A percentile compares a stretch with the other conserved stretches of the same genome.
phyloP scores from a whole-genome alignment of 2,329 filamentous ascomycete species.

The Harringtonia lauricola region DNA sequence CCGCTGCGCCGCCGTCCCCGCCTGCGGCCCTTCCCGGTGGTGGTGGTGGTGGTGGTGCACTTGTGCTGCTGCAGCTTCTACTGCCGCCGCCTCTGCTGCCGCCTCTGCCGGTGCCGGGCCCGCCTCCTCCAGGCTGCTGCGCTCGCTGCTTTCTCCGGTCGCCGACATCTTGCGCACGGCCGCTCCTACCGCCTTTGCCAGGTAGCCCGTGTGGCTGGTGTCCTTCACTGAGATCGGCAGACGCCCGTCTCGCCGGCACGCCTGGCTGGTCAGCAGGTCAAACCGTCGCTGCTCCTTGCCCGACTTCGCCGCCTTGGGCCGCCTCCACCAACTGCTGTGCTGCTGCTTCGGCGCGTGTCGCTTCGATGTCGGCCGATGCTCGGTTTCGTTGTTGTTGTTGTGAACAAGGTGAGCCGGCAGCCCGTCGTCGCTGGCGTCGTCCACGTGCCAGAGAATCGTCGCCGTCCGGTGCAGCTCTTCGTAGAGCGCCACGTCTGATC shows the following conservation, averaged over 20 bases:
- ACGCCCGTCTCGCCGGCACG: conserved; percentile 51
- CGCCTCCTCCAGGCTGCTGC: conserved; percentile 2
- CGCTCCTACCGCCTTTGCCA: conserved; percentile 61
- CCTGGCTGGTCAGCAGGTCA: conserved; percentile 11
- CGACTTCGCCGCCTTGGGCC: neutral
- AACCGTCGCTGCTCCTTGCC: neutral
- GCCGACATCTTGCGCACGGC: conserved; percentile 46
- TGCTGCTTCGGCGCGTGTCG: neutral
- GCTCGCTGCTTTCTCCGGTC: conserved; percentile 17
- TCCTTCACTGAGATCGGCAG: conserved; percentile 64
- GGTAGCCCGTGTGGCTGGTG: conserved; percentile 55
- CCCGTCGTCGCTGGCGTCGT: neutral
- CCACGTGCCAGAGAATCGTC: neutral
- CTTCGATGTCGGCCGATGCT: too few relatives aligned
- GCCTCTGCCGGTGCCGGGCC: neutral
- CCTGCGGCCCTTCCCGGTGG: too few relatives aligned
- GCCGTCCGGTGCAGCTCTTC: neutral
- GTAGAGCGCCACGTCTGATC: neutral
- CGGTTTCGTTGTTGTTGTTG: neutral
- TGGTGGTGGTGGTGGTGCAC: too few relatives aligned
- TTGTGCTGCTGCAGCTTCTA: conserved; percentile 14
- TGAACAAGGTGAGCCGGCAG: too few relatives aligned
- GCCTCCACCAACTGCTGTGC: conserved; percentile 2
- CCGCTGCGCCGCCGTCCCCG: conserved; percentile 12
- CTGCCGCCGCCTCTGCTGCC: neutral